A percentile compares a stretch with the other conserved stretches of the same genome.
These are phyloP conservation scores for Cercospora sp. DNA, from an alignment of 2,329 filamentous ascomycete genomes.

Conservation along the genomic window DNA sequence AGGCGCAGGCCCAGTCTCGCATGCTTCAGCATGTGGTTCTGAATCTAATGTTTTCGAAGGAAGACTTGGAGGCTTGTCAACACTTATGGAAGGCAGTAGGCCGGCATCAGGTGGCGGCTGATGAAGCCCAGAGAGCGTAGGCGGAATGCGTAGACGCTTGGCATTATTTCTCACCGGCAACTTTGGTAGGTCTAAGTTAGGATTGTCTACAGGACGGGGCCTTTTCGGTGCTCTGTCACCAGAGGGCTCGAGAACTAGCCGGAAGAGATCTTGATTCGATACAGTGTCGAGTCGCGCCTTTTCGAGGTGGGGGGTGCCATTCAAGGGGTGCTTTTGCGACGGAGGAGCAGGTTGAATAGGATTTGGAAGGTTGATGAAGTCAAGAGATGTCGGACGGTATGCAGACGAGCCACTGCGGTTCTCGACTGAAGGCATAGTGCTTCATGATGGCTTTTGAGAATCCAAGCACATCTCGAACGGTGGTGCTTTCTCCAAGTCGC, in stretches of 20 bases:
- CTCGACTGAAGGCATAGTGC: slow-evolving; percentile 17
- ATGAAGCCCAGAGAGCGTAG: slow-evolving; percentile 60
- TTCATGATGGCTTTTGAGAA: not conserved
- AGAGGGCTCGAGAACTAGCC: slow-evolving; percentile 35
- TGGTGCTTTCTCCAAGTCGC: not conserved
- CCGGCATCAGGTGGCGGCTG: slow-evolving; percentile 63
- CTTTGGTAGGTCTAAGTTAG: slow-evolving; percentile 39
- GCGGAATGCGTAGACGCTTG: slow-evolving; percentile 46
- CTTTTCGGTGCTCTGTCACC: slow-evolving; percentile 35
- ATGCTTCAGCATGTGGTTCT: not conserved
- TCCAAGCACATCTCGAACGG: not conserved
- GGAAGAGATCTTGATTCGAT: slow-evolving; percentile 32
- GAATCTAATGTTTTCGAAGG: slow-evolving; percentile 15
- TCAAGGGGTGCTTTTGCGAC: slow-evolving; percentile 37
- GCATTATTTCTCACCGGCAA: slow-evolving; percentile 35
- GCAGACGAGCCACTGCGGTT: slow-evolving; percentile 18
- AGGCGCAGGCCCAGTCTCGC: not conserved
- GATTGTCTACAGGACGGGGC: slow-evolving; percentile 27
- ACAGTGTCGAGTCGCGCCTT: slow-evolving; percentile 31
- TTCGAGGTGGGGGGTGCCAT: slow-evolving; percentile 32
- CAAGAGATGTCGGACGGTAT: slow-evolving; percentile 35
- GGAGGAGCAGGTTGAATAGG: slow-evolving; percentile 41
- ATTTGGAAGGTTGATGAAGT: slow-evolving; percentile 40
- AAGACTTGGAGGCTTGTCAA: slow-evolving; percentile 25
- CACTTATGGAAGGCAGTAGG: slow-evolving; percentile 59